These are phyloP conservation scores for Starmerella geochares DNA, from an alignment of 805 yeast species.

Conservation along the genomic window DNA sequence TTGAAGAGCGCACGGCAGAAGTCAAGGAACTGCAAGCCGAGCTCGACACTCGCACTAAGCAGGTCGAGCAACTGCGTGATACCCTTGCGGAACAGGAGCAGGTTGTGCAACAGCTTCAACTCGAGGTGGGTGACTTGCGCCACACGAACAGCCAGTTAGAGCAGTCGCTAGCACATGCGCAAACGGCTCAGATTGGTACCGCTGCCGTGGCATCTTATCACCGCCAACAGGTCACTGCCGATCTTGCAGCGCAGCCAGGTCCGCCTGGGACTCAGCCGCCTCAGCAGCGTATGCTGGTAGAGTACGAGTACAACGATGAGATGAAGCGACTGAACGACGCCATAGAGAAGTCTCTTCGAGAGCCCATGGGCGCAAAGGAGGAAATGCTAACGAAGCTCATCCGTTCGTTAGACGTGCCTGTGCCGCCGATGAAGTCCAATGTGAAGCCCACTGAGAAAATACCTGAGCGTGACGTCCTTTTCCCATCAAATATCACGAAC, in stretches of 20 bases:
- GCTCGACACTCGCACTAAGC: slow-evolving; percentile 9
- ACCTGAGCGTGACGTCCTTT: slow-evolving; percentile 79
- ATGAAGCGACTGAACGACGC: slow-evolving; percentile 53
- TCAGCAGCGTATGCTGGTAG: slow-evolving; percentile 4
- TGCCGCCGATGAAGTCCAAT: slow-evolving; percentile 76
- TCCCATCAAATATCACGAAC: slow-evolving; percentile 92
- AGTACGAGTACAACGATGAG: slow-evolving; percentile 25
- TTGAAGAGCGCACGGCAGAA: slow-evolving; percentile 10
- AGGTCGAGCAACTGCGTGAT: slow-evolving; percentile 36
- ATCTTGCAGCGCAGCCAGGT: slow-evolving; percentile 3
- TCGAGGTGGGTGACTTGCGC: slow-evolving; percentile 26
- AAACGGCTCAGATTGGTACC: slow-evolving; percentile 24
- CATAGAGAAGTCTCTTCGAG: slow-evolving; percentile 49
- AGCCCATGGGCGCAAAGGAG: slow-evolving; percentile 18
- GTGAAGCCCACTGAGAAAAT: slow-evolving; percentile 75
- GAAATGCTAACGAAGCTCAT: slow-evolving; percentile 37
- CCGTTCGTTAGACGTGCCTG: slow-evolving; percentile 76
- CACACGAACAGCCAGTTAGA: slow-evolving; percentile 26
- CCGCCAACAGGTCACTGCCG: slow-evolving; percentile 13
- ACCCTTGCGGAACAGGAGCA: slow-evolving; percentile 41
- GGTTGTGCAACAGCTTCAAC: slow-evolving; percentile 28
- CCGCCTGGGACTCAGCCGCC: background rate
- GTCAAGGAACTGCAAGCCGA: slow-evolving; percentile 13
- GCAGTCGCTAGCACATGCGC: slow-evolving; percentile 27
- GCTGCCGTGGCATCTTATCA: slow-evolving; percentile 16